phyloP scores from a whole-genome alignment of 2,329 filamentous ascomycete genomes.

The Shiraia bambusicola region DNA sequence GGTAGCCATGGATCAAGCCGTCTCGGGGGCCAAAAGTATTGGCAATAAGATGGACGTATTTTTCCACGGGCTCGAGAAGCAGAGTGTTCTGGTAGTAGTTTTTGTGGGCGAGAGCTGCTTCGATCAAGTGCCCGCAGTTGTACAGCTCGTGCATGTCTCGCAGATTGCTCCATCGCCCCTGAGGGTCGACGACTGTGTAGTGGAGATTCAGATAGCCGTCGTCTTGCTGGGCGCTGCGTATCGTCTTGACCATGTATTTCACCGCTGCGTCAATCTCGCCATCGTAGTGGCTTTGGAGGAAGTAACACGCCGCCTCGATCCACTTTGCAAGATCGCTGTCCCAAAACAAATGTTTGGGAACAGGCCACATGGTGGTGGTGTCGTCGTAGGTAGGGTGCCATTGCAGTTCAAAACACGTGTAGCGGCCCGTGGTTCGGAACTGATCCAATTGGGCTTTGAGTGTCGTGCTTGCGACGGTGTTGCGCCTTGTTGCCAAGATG shows the following conservation, averaged over 20 bases:
- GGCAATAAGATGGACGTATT: slow-evolving; percentile 57
- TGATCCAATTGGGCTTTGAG: slow-evolving; percentile 11
- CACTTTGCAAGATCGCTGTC: slow-evolving; percentile 61
- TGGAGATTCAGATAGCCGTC: slow-evolving; percentile 67
- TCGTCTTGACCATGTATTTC: slow-evolving; percentile 60
- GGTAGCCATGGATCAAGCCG: slow-evolving; percentile 59
- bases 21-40: slow-evolving; percentile 54
- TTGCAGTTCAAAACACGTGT: slow-evolving; percentile 58
- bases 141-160: slow-evolving; percentile 64
- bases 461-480: slow-evolving; percentile 11
- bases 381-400: slow-evolving; percentile 59
- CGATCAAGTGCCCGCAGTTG: slow-evolving; percentile 63
- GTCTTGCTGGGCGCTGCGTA: slow-evolving; percentile 56
- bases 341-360: slow-evolving; percentile 63
- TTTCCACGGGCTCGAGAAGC: slow-evolving; percentile 56
- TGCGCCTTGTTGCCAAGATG: slow-evolving; percentile 8
- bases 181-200: slow-evolving; percentile 60
- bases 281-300: slow-evolving; percentile 49
- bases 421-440: slow-evolving; percentile 22
- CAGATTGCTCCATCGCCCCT: slow-evolving; percentile 59
- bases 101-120: slow-evolving; percentile 38
- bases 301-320: slow-evolving; percentile 64
- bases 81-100: slow-evolving; percentile 54
- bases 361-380: slow-evolving; percentile 54
- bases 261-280: slow-evolving; percentile 54